phyloP scores from a whole-genome alignment of 1,284 basidiomycete genomes.

The Cronartium ribicola region DNA sequence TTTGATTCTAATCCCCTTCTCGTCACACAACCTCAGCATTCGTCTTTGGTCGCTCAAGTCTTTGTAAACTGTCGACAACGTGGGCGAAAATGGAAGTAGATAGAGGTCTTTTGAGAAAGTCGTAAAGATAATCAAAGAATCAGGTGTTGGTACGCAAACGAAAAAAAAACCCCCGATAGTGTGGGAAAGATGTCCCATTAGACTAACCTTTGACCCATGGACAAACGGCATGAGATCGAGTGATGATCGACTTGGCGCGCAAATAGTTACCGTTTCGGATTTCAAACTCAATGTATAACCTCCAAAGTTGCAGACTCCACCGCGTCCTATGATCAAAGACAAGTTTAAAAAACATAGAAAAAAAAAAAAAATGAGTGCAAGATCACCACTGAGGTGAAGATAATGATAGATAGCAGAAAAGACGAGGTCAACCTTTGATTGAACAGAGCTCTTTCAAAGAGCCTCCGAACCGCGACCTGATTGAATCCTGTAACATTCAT shows the following conservation, averaged over 20 bases:
- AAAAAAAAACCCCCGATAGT: constrained; percentile 16
- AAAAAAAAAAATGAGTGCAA: constrained; percentile 2
- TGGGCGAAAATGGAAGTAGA: constrained; percentile 71
- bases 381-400: neutral
- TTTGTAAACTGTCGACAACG: constrained; percentile 64
- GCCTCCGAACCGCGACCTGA: constrained; percentile 45
- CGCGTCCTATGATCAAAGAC: constrained; percentile 58
- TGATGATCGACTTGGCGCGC: constrained; percentile 71
- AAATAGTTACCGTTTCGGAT: constrained; percentile 61
- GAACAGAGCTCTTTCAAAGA: constrained; percentile 49
- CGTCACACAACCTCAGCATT: constrained; percentile 72
- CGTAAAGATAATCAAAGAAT: neutral
- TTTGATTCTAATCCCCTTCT: constrained; percentile 70
- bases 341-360: constrained; percentile 15
- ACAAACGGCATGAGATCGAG: constrained; percentile 74
- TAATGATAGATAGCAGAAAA: neutral
- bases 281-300: constrained; percentile 76
- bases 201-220: constrained; percentile 69
- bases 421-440: constrained; percentile 42
- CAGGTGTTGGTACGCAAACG: neutral
- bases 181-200: neutral
- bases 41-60: constrained; percentile 61
- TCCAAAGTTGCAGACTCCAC: constrained; percentile 69
- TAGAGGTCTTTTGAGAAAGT: constrained; percentile 62
- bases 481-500: constrained; percentile 45